Evolutionary conservation across 2,329 filamentous ascomycete genomes (phyloP).

Genomic region (Sodiomyces alkalinus): DNA sequence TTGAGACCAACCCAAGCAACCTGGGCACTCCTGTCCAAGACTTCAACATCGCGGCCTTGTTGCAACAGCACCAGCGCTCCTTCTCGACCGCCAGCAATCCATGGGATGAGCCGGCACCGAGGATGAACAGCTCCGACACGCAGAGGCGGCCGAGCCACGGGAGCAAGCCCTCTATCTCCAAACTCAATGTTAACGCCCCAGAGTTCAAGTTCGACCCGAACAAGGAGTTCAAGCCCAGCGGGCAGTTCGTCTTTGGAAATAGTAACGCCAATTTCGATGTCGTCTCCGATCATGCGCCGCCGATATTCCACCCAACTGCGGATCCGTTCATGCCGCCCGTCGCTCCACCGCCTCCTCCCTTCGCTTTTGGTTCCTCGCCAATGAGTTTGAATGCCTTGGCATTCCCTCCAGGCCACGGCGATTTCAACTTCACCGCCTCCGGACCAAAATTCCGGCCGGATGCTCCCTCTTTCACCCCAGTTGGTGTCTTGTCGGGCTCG

Average conservation of each 20-base stretch:
- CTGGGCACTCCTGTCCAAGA: conserved; percentile 46
- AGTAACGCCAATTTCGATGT: conserved; percentile 17
- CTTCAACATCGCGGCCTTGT: conserved; percentile 28
- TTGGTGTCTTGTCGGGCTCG: conserved; percentile 28
- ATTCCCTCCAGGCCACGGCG: conserved; percentile 52
- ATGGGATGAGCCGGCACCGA: conserved; percentile 38
- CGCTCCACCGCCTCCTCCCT: conserved; percentile 16
- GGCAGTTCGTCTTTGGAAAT: conserved; percentile 32
- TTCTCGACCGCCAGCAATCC: conserved; percentile 46
- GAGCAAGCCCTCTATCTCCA: conserved; percentile 58
- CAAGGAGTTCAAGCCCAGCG: conserved; percentile 31
- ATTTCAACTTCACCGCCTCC: conserved; percentile 54
- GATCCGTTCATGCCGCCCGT: conserved; percentile 18
- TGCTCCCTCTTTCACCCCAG: conserved; percentile 62
- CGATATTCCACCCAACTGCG: conserved; percentile 7
- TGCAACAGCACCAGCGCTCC: conserved; percentile 33
- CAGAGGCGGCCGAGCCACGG: conserved; percentile 38
- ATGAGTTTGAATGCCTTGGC: conserved; percentile 41
- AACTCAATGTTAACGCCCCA: conserved; percentile 76
- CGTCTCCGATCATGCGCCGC: background rate
- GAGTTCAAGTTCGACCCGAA: conserved; percentile 67
- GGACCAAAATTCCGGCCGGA: conserved; percentile 59
- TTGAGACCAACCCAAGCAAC: conserved; percentile 62
- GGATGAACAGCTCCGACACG: conserved; percentile 16
- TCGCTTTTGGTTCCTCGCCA: conserved; percentile 28